Percentiles rank a stretch among this genome's conserved stretches.
Conservation (phyloP, 371 early-diverging fungal species). For the Aphelidium insulamus region DNA sequence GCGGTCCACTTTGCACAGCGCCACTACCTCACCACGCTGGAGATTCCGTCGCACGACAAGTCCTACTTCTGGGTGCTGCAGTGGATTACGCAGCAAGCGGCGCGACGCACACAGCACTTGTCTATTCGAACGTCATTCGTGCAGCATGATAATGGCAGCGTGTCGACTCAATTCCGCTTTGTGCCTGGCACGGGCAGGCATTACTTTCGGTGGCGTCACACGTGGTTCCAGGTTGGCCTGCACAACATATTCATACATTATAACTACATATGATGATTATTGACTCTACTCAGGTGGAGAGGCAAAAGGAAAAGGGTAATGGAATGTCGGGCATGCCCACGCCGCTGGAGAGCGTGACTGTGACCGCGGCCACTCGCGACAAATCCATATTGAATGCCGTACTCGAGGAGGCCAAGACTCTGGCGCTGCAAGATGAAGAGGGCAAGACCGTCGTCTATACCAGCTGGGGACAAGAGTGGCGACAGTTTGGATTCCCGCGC, state of each 20-base stretch:
- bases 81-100: conserved; percentile 45
- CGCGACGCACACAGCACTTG: conserved; percentile 35
- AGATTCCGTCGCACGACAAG: conserved; percentile 82
- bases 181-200: conserved; percentile 88
- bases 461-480: conserved; percentile 87
- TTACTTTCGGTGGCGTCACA: conserved; percentile 48
- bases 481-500: conserved; percentile 86
- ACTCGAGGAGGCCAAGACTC: conserved; percentile 54
- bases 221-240: conserved; percentile 50
- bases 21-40: conserved; percentile 64
- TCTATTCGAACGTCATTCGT: conserved; percentile 69
- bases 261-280: background rate
- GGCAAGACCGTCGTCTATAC: conserved; percentile 90
- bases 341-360: conserved; percentile 84
- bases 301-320: conserved; percentile 50
- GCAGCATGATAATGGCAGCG: conserved; percentile 76
- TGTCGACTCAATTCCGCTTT: conserved; percentile 53
- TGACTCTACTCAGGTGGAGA: conserved; percentile 22
- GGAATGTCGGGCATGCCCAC: conserved; percentile 67
- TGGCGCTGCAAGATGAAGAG: conserved; percentile 63
- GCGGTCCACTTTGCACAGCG: conserved; percentile 45
- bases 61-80: conserved; percentile 80
- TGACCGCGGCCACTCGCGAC: conserved; percentile 71
- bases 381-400: conserved; percentile 44
- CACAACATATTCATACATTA: too few relatives aligned